These are phyloP conservation scores for Umbellularia californica DNA, from an alignment of 164 flowering plant species.

Conservation along the genomic window DNA sequence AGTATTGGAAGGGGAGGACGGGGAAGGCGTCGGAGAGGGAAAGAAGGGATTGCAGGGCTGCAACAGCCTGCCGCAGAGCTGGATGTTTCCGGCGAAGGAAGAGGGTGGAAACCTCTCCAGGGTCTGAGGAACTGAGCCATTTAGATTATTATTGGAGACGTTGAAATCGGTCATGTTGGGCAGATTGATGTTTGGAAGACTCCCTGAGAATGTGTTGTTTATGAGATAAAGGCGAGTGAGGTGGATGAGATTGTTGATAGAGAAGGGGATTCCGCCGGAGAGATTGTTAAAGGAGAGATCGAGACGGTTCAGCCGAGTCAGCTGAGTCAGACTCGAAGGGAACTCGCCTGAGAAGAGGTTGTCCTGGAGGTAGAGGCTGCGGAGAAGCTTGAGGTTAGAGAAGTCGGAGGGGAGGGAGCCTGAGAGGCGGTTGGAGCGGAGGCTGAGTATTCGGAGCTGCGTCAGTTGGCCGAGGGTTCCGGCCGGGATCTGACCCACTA, in stretches of 20 bases:
- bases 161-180: slow-evolving; percentile 30
- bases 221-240: slow-evolving; percentile 54
- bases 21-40: slow-evolving; percentile 58
- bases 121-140: slow-evolving; percentile 65
- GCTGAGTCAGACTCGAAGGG: slow-evolving; percentile 37
- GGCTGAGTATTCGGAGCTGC: slow-evolving; percentile 68
- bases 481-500: slow-evolving; percentile 64
- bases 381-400: slow-evolving; percentile 44
- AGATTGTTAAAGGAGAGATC: slow-evolving; percentile 68
- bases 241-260: slow-evolving; percentile 59
- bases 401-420: slow-evolving; percentile 75
- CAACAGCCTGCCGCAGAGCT: slow-evolving; percentile 72
- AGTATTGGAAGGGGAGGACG: slow-evolving; percentile 26
- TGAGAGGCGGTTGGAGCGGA: slow-evolving; percentile 66
- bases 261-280: slow-evolving; percentile 60
- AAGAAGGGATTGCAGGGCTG: slow-evolving; percentile 55
- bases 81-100: slow-evolving; percentile 54
- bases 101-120: slow-evolving; percentile 36
- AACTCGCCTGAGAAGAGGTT: slow-evolving; percentile 65
- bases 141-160: slow-evolving; percentile 58
- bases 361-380: slow-evolving; percentile 59
- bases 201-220: slow-evolving; percentile 68
- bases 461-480: slow-evolving; percentile 52
- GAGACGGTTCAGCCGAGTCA: slow-evolving; percentile 47
- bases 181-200: slow-evolving; percentile 47